These are phyloP conservation scores for Kwoniella newhampshirensis DNA, from an alignment of 768 basidiomycete genomes.

Conservation along the genomic window DNA sequence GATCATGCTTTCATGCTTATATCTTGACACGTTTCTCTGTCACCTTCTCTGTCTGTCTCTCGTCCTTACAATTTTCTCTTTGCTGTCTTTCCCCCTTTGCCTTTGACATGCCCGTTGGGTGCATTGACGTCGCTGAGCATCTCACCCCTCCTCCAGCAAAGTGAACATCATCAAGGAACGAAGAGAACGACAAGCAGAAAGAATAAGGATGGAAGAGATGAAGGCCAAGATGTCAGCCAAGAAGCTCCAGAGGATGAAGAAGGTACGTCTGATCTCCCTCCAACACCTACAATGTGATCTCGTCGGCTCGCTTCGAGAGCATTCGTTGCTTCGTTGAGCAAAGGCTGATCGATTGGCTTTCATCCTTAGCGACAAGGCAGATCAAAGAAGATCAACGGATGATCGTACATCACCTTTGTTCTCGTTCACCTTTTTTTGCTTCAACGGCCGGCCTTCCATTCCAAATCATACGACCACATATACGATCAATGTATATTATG, in stretches of 20 bases:
- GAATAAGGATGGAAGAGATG: constrained; percentile 46
- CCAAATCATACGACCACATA: no score
- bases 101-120: no score
- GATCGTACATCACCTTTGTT: no score
- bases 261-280: constrained; percentile 30
- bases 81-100: no score
- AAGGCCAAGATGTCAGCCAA: constrained; percentile 52
- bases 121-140: no score
- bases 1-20: no score
- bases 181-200: constrained; percentile 45
- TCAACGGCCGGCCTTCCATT: no score
- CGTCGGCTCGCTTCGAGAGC: background rate
- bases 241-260: constrained; percentile 52
- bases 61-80: no score
- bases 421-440: background rate
- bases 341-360: background rate
- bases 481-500: no score
- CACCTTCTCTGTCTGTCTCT: no score
- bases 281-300: background rate
- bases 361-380: constrained; percentile 43
- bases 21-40: no score
- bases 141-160: constrained; percentile 27
- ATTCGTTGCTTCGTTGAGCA: background rate
- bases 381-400: constrained; percentile 53
- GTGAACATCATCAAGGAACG: constrained; percentile 42